Evolutionary conservation across 805 yeast species (phyloP), one percentile per base, ranked within the genome.

Genomic region (Torulaspora maleeae): DNA sequence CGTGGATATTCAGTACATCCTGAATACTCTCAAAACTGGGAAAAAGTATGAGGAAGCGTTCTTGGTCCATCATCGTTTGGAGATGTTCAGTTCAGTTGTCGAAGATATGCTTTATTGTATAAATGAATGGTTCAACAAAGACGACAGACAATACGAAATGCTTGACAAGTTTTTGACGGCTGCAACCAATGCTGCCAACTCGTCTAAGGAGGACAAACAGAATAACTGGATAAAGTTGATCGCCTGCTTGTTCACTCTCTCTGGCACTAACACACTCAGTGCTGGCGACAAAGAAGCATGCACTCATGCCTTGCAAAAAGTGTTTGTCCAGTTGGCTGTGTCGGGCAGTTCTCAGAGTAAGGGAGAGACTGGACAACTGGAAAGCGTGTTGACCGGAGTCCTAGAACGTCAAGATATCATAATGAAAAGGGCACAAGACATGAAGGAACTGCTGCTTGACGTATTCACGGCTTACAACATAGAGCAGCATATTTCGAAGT

Each of bases 401-500:
- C 63, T 86, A 29, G 74, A 73, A 33, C 63, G 76, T 3, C 70
- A 82, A 1, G 71, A 73, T 2, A 52, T 65, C 2, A 66, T 72
- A 15, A 58, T 73, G 22, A 75, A 84, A 5, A 77, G 79, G 6
- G 58, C 83, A 4, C 76, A 80, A 0, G 82, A 83, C 51, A 74
- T 86, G 12, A 69, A 81, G 33, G 72, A 73, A 1, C 74, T 85
- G 13, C 63, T 88, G 17, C 72, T 72, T 20, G 88, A 85, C 49
- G 75, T 86, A 1, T 80, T 80, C 45, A 61, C 78, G 3, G 79
- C 89, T 0, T 83, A 80, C 54, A 68, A 77, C 10, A 77, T 83
- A 52, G 95, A 87, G 51, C 75, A 73, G 47, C 74, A 74, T 30
- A 74, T 83, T 47, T 67, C 80, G 15, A 60, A 65, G 12, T 67